These are phyloP conservation scores for Cladosporium austrohemisphaericum DNA, from an alignment of 2,329 filamentous ascomycete genomes.

Conservation along the genomic window DNA sequence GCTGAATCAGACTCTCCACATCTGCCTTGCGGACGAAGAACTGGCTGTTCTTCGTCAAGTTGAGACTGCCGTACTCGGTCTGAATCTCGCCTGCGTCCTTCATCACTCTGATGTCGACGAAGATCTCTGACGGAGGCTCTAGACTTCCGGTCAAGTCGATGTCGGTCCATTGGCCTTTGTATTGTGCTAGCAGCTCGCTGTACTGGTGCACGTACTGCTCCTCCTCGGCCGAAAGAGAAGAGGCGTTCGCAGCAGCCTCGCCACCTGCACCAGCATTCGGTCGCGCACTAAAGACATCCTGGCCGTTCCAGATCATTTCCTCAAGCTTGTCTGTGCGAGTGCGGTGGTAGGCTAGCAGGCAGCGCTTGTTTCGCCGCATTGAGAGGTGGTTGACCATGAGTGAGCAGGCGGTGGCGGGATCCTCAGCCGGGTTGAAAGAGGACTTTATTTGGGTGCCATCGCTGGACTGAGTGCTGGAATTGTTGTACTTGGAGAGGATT, in stretches of 20 bases:
- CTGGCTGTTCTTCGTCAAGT: constrained; percentile 94
- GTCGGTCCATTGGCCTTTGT: constrained; percentile 98
- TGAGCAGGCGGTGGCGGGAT: constrained; percentile 81
- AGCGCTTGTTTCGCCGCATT: constrained; percentile 95
- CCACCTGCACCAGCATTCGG: constrained; percentile 49
- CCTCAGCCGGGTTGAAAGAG: constrained; percentile 76
- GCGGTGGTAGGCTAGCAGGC: constrained; percentile 88
- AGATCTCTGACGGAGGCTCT: constrained; percentile 90
- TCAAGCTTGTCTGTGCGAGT: constrained; percentile 88
- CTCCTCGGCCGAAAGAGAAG: constrained; percentile 77
- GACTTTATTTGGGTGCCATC: constrained; percentile 49
- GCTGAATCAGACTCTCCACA: constrained; percentile 87
- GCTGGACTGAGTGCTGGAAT: constrained; percentile 36
- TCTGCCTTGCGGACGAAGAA: constrained; percentile 96
- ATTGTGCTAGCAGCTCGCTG: constrained; percentile 85
- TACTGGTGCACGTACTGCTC: constrained; percentile 95
- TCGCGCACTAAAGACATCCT: constrained; percentile 70
- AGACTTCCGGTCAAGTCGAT: constrained; percentile 91
- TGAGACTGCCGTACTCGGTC: constrained; percentile 98
- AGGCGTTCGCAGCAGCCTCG: not conserved
- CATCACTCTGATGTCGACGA: constrained; percentile 92
- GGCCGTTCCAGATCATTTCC: constrained; percentile 86
- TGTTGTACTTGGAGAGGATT: constrained; percentile 74
- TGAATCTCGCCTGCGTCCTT: constrained; percentile 98
- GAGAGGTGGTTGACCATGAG: constrained; percentile 90